These are phyloP conservation scores for Herpetospermum pedunculosum DNA, from an alignment of 306 rosid genomes.

Conservation along the genomic window DNA sequence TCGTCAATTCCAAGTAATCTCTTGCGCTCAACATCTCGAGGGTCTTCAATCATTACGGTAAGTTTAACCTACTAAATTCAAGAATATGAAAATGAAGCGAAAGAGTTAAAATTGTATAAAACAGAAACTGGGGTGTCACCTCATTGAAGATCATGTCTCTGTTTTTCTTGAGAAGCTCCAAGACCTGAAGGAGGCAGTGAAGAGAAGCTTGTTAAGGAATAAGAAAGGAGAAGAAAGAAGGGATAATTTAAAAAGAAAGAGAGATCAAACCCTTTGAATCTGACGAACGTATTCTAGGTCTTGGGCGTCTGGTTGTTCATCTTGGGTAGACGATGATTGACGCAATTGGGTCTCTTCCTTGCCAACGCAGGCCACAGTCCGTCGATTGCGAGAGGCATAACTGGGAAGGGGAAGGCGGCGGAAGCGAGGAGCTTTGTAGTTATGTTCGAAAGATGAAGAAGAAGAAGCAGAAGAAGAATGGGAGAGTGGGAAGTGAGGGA, in stretches of 20 bases:
- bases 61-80: slow-evolving; percentile 50
- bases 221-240: background rate
- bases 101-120: background rate
- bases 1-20: slow-evolving; percentile 88
- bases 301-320: slow-evolving; percentile 21
- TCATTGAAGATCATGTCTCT: slow-evolving; percentile 88
- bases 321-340: slow-evolving; percentile 23
- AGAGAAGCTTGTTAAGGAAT: background rate
- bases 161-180: slow-evolving; percentile 74
- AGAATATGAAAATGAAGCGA: background rate
- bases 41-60: slow-evolving; percentile 88
- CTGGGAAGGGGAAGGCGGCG: background rate
- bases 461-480: background rate
- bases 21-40: slow-evolving; percentile 80
- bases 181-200: slow-evolving; percentile 28
- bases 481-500: slow-evolving; percentile 14
- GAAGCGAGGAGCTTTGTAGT: background rate
- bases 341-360: slow-evolving; percentile 17
- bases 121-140: slow-evolving; percentile 28
- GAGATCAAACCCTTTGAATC: slow-evolving; percentile 45
- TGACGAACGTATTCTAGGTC: slow-evolving; percentile 57
- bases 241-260: background rate
- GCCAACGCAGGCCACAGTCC: slow-evolving; percentile 9
- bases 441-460: slow-evolving; percentile 1
- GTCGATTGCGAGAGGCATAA: background rate